Percentiles rank a stretch among this genome's conserved stretches.
Conservation (phyloP, 768 basidiomycete species). For the Suillus clintonianus region DNA sequence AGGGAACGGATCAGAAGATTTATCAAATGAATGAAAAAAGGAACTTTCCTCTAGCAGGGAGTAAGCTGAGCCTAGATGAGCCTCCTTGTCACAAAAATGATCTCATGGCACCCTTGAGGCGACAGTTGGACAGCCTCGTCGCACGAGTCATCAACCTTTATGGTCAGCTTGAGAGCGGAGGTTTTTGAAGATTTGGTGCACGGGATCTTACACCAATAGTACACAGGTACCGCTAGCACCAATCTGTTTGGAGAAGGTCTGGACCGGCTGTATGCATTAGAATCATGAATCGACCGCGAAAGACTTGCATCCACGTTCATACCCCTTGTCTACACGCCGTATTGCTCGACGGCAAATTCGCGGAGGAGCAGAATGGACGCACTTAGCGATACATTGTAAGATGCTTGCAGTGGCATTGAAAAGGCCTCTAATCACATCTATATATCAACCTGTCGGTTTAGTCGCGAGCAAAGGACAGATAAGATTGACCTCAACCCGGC, state of each 20-base stretch:
- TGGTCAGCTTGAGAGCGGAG: background rate
- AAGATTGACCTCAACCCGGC: background rate
- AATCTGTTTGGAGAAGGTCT: background rate
- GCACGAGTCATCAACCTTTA: background rate
- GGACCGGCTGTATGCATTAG: background rate
- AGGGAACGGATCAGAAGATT: background rate
- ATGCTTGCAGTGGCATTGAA: background rate
- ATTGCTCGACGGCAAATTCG: background rate
- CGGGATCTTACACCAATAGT: background rate
- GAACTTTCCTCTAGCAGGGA: background rate
- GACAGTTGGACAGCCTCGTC: background rate
- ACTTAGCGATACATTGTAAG: background rate
- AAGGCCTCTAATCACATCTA: background rate
- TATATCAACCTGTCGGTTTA: background rate
- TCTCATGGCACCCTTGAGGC: background rate
- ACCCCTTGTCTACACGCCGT: conserved; percentile 2
- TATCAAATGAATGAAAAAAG: background rate
- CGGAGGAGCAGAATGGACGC: background rate
- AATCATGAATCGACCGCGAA: background rate
- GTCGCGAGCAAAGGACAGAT: background rate
- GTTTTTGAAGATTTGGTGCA: background rate
- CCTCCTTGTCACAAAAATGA: background rate
- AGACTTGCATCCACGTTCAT: conserved; percentile 3
- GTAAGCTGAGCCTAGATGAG: background rate
- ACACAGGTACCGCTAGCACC: background rate